Conservation (phyloP, 257 asterid genomes). For the Primulina eburnea region DNA sequence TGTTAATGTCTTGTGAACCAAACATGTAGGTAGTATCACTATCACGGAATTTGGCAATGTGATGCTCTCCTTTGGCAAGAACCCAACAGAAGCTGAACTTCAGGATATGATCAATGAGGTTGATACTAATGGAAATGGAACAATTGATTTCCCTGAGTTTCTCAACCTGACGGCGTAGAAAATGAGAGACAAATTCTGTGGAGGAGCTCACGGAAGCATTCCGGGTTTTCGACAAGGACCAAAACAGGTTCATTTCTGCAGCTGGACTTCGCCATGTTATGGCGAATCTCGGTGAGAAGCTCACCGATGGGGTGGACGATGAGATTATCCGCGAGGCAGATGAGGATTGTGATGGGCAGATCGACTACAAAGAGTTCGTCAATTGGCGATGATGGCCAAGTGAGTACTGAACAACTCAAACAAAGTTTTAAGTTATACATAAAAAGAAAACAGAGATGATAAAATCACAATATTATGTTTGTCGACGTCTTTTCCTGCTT, state of each 20-base stretch:
- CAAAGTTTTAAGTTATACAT: slow-evolving; percentile 33
- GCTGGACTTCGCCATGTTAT: slow-evolving; percentile 62
- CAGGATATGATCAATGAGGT: slow-evolving; percentile 64
- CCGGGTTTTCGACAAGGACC: slow-evolving; percentile 59
- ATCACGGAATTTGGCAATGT: slow-evolving; percentile 58
- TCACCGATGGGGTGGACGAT: slow-evolving; percentile 51
- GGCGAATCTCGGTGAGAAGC: slow-evolving; percentile 69
- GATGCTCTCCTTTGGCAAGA: slow-evolving; percentile 64
- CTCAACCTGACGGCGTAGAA: slow-evolving; percentile 63
- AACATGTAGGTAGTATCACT: slow-evolving; percentile 59
- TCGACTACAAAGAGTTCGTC: slow-evolving; percentile 75
- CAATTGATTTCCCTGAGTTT: slow-evolving; percentile 59
- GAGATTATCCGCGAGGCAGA: slow-evolving; percentile 70
- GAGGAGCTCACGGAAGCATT: slow-evolving; percentile 65
- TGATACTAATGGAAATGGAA: slow-evolving; percentile 59
- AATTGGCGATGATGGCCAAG: slow-evolving; percentile 75
- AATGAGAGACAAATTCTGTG: slow-evolving; percentile 56
- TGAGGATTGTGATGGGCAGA: slow-evolving; percentile 67
- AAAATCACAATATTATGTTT: slow-evolving; percentile 13
- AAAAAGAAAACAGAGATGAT: slow-evolving; percentile 38
- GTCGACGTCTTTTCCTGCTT: slow-evolving; percentile 28
- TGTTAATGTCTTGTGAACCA: slow-evolving; percentile 8
- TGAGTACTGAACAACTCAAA: slow-evolving; percentile 42
- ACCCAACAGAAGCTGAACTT: slow-evolving; percentile 58
- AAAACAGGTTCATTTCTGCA: slow-evolving; percentile 52